phyloP scores from a whole-genome alignment of 257 asterid genomes.

The Jacaranda mimosifolia region DNA sequence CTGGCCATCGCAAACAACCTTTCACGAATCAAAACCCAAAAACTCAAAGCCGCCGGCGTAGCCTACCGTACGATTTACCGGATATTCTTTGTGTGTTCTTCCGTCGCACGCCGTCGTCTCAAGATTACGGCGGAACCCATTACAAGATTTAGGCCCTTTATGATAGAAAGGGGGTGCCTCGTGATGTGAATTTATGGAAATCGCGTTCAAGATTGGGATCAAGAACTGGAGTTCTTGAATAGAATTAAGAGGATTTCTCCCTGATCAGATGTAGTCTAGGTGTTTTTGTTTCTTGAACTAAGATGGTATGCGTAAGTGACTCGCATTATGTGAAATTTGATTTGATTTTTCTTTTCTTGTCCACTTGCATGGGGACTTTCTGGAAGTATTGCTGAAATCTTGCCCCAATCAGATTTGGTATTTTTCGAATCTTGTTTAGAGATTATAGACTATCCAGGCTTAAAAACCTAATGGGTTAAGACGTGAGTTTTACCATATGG shows the following conservation, averaged over 20 bases:
- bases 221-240: constrained; percentile 27
- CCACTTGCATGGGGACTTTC: neutral
- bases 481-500: neutral
- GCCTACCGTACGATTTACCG: constrained; percentile 28
- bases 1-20: constrained; percentile 20
- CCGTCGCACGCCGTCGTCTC: constrained; percentile 30
- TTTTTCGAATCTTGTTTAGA: neutral
- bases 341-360: neutral
- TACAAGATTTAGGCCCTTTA: neutral
- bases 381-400: constrained; percentile 9
- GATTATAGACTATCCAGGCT: neutral
- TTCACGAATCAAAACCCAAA: constrained; percentile 36
- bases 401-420: neutral
- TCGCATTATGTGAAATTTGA: neutral
- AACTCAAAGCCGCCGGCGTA: constrained; percentile 8
- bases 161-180: neutral
- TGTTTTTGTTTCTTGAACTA: constrained; percentile 26
- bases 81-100: constrained; percentile 1
- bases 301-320: constrained; percentile 39
- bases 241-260: neutral
- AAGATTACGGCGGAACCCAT: constrained; percentile 28
- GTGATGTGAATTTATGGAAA: constrained; percentile 16
- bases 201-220: constrained; percentile 23
- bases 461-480: neutral
- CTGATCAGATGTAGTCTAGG: constrained; percentile 31